These are phyloP conservation scores for Cystoderma amianthinum DNA, from an alignment of 768 basidiomycete species.

Conservation along the genomic window DNA sequence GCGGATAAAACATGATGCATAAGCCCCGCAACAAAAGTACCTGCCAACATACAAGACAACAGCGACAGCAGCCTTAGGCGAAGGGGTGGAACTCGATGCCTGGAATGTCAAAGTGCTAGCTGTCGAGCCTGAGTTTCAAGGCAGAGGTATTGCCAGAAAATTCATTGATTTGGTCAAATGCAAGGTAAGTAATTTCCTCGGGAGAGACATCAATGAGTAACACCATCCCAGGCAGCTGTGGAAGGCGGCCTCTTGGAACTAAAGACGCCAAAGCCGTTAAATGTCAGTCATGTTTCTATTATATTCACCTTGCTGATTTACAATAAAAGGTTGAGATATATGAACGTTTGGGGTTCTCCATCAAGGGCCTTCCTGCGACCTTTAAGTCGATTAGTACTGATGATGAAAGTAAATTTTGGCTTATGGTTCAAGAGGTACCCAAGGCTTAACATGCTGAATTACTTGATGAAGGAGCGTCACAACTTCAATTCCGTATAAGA, in stretches of 20 bases:
- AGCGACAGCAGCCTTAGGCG: not conserved
- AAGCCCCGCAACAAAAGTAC: not conserved
- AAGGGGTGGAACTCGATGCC: not conserved
- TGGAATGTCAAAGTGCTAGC: conserved; percentile 9
- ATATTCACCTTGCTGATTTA: not conserved
- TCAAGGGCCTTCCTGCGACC: not conserved
- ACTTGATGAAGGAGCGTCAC: too few relatives aligned
- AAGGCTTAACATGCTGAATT: too few relatives aligned
- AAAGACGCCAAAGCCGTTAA: not conserved
- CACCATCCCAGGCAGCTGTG: not conserved
- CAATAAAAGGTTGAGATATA: not conserved
- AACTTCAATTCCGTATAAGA: too few relatives aligned
- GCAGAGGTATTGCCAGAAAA: conserved; percentile 6
- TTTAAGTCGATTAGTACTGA: not conserved
- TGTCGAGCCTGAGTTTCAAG: conserved; percentile 8
- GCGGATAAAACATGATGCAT: not conserved
- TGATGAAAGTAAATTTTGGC: not conserved
- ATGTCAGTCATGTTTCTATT: not conserved
- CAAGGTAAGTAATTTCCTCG: conserved; percentile 1
- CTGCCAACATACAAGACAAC: not conserved
- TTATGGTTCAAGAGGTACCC: not conserved
- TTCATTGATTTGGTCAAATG: conserved; percentile 4
- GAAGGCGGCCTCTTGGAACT: conserved; percentile 1
- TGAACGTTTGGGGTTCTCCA: not conserved
- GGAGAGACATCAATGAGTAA: not conserved